These are phyloP conservation scores for Starmerella gropengiesseri DNA, from an alignment of 805 yeast species.

Conservation along the genomic window DNA sequence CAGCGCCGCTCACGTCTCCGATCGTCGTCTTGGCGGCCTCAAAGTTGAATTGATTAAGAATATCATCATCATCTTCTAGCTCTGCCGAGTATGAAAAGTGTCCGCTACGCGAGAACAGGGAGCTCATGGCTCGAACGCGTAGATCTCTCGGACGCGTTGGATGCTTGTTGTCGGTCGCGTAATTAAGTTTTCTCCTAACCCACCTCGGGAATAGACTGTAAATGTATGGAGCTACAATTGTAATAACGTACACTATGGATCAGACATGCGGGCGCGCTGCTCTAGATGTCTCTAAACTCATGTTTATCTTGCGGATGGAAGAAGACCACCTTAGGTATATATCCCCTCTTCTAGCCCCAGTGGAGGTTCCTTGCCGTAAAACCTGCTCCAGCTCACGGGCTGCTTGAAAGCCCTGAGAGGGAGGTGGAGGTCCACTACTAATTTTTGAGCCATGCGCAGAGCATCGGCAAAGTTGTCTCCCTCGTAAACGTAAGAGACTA, in stretches of 20 bases:
- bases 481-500: slow-evolving; percentile 61
- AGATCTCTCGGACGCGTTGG: too few species aligned
- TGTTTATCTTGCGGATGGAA: too few species aligned
- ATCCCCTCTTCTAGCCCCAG: slow-evolving; percentile 66
- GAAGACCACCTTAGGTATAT: slow-evolving; percentile 37
- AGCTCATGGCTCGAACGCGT: too few species aligned
- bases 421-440: slow-evolving; percentile 28
- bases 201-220: too few species aligned
- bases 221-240: too few species aligned
- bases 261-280: background rate
- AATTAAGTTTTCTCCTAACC: too few species aligned
- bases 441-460: slow-evolving; percentile 36
- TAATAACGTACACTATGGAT: background rate
- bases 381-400: slow-evolving; percentile 78
- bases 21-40: too few species aligned
- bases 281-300: too few species aligned
- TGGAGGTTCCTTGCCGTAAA: slow-evolving; percentile 68
- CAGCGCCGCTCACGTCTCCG: too few species aligned
- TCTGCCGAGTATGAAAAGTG: too few species aligned
- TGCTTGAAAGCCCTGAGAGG: slow-evolving; percentile 15
- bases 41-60: background rate
- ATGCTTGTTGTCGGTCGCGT: too few species aligned
- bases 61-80: slow-evolving; percentile 1
- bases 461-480: slow-evolving; percentile 83
- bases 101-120: too few species aligned